Base-by-base conservation (phyloP, 2,329 filamentous ascomycete genomes). In the Fusarium torreyae region DNA sequence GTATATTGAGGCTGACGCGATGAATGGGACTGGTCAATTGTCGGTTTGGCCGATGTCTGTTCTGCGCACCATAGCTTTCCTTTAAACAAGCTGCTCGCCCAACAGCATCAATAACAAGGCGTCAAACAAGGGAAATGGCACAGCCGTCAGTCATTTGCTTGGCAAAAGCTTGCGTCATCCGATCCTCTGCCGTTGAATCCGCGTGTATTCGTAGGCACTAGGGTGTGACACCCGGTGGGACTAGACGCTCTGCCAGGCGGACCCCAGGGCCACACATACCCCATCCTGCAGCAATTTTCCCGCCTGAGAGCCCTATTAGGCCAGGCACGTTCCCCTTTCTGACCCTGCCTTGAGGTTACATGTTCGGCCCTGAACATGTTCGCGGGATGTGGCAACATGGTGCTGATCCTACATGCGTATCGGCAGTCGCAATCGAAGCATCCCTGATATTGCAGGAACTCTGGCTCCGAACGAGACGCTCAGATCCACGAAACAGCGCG, bases 391-490 rank as follows among this genome's bases (percentile, higher is more conserved):
- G 20, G 31, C 54, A 24, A 43, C 46, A 54, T 28, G 14, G 18
- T 20, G 17, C 3, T 11, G 54, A 40, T 36, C 38, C 28, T 43
- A 20, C 48, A 42, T n/a, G 46, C 38, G 20, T 42, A 54, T 57
- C 33, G 34, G 26, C 54, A 36, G 34, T 57, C 48, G 26, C 36
- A 57, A 57, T 57, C 28, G 43, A 33, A n/a, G 17, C 10, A 20
- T 22, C 8, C 18, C 14, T 34, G 31, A 7, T n/a, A 13, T 20
- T 36, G 46, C 17, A 34, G 20, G 6, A 10, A 7, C 15, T n/a
- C n/a, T 28, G 36, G 14, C 4, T 26, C 18, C 15, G 28, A 31
- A 3, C 26, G 10, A 28, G 8, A 31, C 9, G 28, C 9, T 28
- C 26, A 24, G 22, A 31, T 13, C 5, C 9, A 5, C 10, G 10